Evolutionary conservation across 2,329 filamentous ascomycete genomes (phyloP).

Genomic region (Neophaeococcomyces aloes): DNA sequence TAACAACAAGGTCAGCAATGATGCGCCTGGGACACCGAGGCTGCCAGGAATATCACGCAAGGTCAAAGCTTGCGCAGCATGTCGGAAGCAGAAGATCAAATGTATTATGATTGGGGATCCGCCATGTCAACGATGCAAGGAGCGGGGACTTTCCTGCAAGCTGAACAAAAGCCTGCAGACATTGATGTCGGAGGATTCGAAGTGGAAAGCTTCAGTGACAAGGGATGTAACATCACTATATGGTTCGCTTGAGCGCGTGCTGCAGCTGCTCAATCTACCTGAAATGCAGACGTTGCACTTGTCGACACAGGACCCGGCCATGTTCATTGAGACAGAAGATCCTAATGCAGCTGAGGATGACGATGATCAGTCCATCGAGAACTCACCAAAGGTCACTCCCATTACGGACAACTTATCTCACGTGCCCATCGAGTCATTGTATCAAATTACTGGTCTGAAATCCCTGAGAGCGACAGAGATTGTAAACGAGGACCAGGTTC

Average conservation of each 20-base stretch:
- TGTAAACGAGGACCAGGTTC: slow-evolving; percentile 22
- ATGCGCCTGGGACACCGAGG: slow-evolving; percentile 11
- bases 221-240: slow-evolving; percentile 25
- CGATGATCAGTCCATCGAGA: slow-evolving; percentile 33
- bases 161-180: slow-evolving; percentile 44
- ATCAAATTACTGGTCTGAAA: slow-evolving; percentile 27
- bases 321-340: slow-evolving; percentile 28
- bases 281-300: slow-evolving; percentile 28
- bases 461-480: slow-evolving; percentile 25
- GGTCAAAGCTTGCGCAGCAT: slow-evolving; percentile 43
- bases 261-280: slow-evolving; percentile 31
- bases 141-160: slow-evolving; percentile 41
- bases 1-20: slow-evolving; percentile 16
- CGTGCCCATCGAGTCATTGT: slow-evolving; percentile 29
- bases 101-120: slow-evolving; percentile 44
- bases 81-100: slow-evolving; percentile 44
- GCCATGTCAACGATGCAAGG: slow-evolving; percentile 40
- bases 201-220: slow-evolving; percentile 31
- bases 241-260: slow-evolving; percentile 25
- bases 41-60: slow-evolving; percentile 31
- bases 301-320: slow-evolving; percentile 21
- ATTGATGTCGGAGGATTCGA: slow-evolving; percentile 38
- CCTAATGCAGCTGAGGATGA: slow-evolving; percentile 36
- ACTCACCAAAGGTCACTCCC: slow-evolving; percentile 24
- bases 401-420: slow-evolving; percentile 24